Base-by-base conservation (phyloP, 2,329 filamentous ascomycete genomes). In the Aureobasidium mangrovei region DNA sequence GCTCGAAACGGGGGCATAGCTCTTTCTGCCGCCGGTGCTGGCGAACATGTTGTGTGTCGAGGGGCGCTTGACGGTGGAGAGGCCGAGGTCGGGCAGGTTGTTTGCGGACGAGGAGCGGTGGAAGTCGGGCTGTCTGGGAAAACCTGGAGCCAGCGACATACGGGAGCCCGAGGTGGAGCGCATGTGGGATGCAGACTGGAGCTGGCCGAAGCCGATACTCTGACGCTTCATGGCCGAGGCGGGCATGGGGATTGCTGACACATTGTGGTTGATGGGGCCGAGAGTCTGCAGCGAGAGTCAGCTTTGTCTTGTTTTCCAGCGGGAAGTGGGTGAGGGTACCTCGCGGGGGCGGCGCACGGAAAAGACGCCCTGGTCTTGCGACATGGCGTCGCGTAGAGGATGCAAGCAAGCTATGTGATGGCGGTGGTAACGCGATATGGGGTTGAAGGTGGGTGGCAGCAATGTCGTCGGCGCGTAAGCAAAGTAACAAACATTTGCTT, bases 211-310 rank as follows among this genome's bases (percentile, higher is more conserved):
- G 59, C 82, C 83, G 62, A 83, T 83, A 65, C 84, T 93, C 31
- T 88, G 86, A 69, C 93, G 88, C 76, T 98, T 98, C 79, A 98
- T 85, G 39, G 90, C 88, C 39, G 91, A 97, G 29, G 87, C 80
- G 7, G 93, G 91, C 72, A 95, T 89, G 24, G 93, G 93, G 59
- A 98, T 88, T 26, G 83, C 82, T 24, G 87, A 86, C 69, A 64
- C 64, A 60, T 90, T 91, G 69, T 84, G 82, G 68, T 83, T 91
- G 65, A 95, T 83, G 61, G 84, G 84, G 60, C 86, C 91, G 57
- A 97, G 81, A 53, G 93, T 96, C 89, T 94, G 70, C n/a, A 59
- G 31, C 46, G 32, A 6, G 27, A 29, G 43, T 49, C 35, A 51
- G 49, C 24, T 12, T 39, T n/a, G 35, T 53, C 27, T 4, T 18